These are phyloP conservation scores for Neofusicoccum ribis DNA, from an alignment of 2,329 filamentous ascomycete genomes.

Conservation along the genomic window DNA sequence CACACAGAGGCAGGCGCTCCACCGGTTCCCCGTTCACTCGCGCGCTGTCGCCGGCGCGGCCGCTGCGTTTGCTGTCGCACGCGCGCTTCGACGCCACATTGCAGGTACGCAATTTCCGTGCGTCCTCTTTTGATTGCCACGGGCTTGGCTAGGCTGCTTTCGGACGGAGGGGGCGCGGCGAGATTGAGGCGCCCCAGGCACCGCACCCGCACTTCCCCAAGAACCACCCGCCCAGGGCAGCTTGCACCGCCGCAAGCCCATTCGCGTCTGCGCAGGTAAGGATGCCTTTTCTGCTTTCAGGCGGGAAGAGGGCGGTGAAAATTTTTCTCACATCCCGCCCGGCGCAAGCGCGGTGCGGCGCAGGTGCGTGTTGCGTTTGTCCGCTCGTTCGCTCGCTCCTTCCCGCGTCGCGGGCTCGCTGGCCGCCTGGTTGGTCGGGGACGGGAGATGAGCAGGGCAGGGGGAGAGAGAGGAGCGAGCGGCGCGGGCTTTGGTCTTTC, in stretches of 20 bases:
- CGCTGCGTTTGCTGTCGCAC: background rate
- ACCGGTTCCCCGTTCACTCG: background rate
- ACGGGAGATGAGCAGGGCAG: conserved; percentile 9
- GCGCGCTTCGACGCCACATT: background rate
- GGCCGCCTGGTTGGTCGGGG: background rate
- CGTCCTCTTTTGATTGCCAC: background rate
- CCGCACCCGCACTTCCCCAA: background rate
- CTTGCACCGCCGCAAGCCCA: too few relatives aligned
- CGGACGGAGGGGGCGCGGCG: background rate
- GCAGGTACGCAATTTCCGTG: background rate
- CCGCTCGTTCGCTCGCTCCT: background rate
- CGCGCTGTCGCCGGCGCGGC: background rate
- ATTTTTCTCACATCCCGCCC: background rate
- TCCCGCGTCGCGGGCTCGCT: background rate
- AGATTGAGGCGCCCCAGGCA: background rate
- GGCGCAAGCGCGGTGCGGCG: background rate
- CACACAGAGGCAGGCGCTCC: background rate
- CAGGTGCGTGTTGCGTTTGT: too few relatives aligned
- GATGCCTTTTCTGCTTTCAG: background rate
- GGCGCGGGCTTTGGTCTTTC: too few relatives aligned
- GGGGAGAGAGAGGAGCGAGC: background rate
- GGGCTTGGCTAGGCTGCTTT: background rate
- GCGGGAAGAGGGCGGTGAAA: background rate
- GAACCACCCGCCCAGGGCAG: background rate
- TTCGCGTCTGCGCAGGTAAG: background rate